Evolutionary conservation across 2,329 filamentous ascomycete genomes (phyloP).

Genomic region (Apiospora phragmitis): DNA sequence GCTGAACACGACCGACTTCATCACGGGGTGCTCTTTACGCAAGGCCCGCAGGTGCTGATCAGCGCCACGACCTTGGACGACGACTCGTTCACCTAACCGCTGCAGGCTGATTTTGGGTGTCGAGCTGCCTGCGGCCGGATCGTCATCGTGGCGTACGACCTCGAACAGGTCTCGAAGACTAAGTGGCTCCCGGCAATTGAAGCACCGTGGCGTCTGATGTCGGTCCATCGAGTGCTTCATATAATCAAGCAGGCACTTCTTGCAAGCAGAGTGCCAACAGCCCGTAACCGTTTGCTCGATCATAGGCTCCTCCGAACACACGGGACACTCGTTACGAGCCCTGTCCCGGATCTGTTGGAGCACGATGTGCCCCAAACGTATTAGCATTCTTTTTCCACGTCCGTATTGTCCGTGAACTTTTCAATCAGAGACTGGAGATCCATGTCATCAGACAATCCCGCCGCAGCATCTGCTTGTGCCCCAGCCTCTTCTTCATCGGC

Average conservation of each 20-base stretch:
- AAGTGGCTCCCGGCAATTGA: slow-evolving; percentile 84
- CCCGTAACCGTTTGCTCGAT: slow-evolving; percentile 90
- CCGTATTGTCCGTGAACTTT: slow-evolving; percentile 73
- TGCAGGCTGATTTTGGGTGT: slow-evolving; percentile 60
- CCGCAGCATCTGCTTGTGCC: slow-evolving; percentile 73
- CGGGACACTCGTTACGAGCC: slow-evolving; percentile 84
- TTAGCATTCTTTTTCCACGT: slow-evolving; percentile 64
- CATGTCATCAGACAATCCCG: slow-evolving; percentile 91
- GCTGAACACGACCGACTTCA: slow-evolving; percentile 92
- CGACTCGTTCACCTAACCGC: slow-evolving; percentile 63
- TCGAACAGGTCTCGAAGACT: slow-evolving; percentile 87
- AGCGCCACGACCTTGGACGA: slow-evolving; percentile 88
- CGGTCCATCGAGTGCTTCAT: slow-evolving; percentile 84
- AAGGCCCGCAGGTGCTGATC: slow-evolving; percentile 71
- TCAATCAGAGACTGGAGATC: slow-evolving; percentile 84
- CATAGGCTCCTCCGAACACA: slow-evolving; percentile 96
- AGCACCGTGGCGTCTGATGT: slow-evolving; percentile 76
- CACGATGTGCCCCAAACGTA: slow-evolving; percentile 79
- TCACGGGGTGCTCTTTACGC: slow-evolving; percentile 63
- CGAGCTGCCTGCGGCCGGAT: slow-evolving; percentile 44
- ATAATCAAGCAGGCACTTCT: slow-evolving; percentile 85
- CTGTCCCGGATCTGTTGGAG: slow-evolving; percentile 91
- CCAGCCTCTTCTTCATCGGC: slow-evolving; percentile 86
- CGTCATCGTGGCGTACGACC: slow-evolving; percentile 77
- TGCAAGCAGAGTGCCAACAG: slow-evolving; percentile 97